Conservation (phyloP, 2,329 filamentous ascomycete genomes). For the Aspergillus proliferans region DNA sequence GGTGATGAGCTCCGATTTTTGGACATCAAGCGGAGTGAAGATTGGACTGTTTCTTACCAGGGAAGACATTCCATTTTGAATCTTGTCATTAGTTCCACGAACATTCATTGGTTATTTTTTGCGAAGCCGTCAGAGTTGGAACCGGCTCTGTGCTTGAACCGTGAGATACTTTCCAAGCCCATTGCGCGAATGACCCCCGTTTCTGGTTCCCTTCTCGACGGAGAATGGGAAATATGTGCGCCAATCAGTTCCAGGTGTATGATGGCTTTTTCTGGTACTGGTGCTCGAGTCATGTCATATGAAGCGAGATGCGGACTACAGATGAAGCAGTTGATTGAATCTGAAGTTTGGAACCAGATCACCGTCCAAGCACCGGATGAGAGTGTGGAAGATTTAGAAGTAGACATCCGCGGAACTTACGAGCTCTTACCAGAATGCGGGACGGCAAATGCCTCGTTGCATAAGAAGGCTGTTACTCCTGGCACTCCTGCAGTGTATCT, state of each 20-base stretch:
- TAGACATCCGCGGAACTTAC: slow-evolving; percentile 47
- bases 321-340: slow-evolving; percentile 29
- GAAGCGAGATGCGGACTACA: slow-evolving; percentile 37
- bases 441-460: slow-evolving; percentile 50
- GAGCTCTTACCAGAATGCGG: slow-evolving; percentile 50
- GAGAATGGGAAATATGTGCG: slow-evolving; percentile 41
- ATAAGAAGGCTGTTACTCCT: slow-evolving; percentile 34
- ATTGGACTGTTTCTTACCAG: slow-evolving; percentile 27
- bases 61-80: slow-evolving; percentile 18
- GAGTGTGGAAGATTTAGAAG: slow-evolving; percentile 22
- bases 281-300: slow-evolving; percentile 30
- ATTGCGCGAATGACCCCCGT: slow-evolving; percentile 43
- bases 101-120: slow-evolving; percentile 44
- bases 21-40: slow-evolving; percentile 23
- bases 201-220: slow-evolving; percentile 26
- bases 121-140: slow-evolving; percentile 36
- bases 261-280: slow-evolving; percentile 32
- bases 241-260: slow-evolving; percentile 31
- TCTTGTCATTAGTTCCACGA: slow-evolving; percentile 18
- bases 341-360: slow-evolving; percentile 42
- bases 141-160: slow-evolving; percentile 33
- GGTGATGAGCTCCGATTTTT: slow-evolving; percentile 23
- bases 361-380: slow-evolving; percentile 30
- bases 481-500: slow-evolving; percentile 42
- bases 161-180: slow-evolving; percentile 41